Evolutionary conservation across 257 asterid species (phyloP).

Genomic region (Plantago ovata): DNA sequence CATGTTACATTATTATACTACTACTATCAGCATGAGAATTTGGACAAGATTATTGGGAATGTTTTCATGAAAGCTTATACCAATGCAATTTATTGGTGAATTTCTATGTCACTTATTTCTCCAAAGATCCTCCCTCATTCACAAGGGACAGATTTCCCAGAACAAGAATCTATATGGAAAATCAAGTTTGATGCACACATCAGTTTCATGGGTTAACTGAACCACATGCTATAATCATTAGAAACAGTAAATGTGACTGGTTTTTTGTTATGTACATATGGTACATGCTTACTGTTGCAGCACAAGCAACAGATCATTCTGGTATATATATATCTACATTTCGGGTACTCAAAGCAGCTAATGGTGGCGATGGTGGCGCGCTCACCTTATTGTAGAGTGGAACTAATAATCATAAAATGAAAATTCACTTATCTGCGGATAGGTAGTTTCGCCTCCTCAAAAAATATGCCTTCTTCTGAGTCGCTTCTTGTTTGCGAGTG

Average conservation of each 20-base stretch:
- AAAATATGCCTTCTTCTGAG: constrained; percentile 26
- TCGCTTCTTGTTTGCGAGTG: constrained; percentile 27
- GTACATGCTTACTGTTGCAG: background rate
- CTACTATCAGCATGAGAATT: too few relatives aligned
- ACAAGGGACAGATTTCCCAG: background rate
- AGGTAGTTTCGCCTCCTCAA: constrained; percentile 6
- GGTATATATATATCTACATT: background rate
- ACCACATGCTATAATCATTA: background rate
- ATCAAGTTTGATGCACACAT: too few relatives aligned
- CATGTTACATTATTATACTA: too few relatives aligned
- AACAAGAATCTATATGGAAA: background rate
- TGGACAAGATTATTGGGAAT: background rate
- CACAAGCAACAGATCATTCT: background rate
- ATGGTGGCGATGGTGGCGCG: background rate
- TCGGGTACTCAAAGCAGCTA: background rate
- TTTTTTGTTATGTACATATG: background rate
- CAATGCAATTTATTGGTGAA: background rate
- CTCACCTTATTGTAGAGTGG: constrained; percentile 8
- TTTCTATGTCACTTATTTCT: background rate
- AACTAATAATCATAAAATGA: background rate
- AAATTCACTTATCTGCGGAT: background rate
- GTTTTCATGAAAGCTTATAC: background rate
- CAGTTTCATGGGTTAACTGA: background rate
- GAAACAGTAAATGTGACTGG: background rate
- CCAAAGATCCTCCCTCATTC: background rate